Conservation (phyloP, 164 flowering plant genomes). For the Euptelea pleiosperma region DNA sequence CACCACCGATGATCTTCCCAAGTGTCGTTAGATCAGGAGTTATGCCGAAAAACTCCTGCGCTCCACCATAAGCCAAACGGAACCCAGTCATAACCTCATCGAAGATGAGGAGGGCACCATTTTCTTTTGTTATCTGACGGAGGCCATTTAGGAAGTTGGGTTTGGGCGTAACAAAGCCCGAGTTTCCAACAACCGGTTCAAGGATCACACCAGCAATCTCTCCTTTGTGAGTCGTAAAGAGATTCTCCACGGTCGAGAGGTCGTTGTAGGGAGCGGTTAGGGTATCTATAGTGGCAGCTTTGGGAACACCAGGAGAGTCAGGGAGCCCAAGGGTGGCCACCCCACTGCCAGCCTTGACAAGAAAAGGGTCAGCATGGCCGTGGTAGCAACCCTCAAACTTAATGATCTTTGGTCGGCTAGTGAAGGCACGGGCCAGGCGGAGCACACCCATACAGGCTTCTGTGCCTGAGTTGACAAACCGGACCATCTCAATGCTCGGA, state of each 20-base stretch:
- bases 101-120: slow-evolving; percentile 72
- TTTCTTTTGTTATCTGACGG: slow-evolving; percentile 58
- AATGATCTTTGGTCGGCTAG: slow-evolving; percentile 56
- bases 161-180: slow-evolving; percentile 77
- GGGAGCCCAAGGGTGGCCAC: slow-evolving; percentile 97
- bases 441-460: slow-evolving; percentile 98
- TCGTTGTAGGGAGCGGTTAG: slow-evolving; percentile 82
- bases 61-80: slow-evolving; percentile 88
- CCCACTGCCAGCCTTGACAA: slow-evolving; percentile 97
- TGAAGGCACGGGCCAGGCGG: slow-evolving; percentile 86
- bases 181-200: slow-evolving; percentile 93
- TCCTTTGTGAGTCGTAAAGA: slow-evolving; percentile 61
- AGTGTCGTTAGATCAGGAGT: slow-evolving; percentile 88
- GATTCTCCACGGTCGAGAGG: slow-evolving; percentile 51
- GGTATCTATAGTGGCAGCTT: slow-evolving; percentile 67
- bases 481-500: slow-evolving; percentile 94
- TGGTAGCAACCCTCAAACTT: slow-evolving; percentile 98
- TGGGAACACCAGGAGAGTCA: slow-evolving; percentile 96
- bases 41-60: slow-evolving; percentile 82
- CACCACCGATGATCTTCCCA: slow-evolving; percentile 95
- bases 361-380: slow-evolving; percentile 97
- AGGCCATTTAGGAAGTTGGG: slow-evolving; percentile 63
- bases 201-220: slow-evolving; percentile 82
- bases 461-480: slow-evolving; percentile 95
- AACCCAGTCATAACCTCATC: slow-evolving; percentile 99